A percentile compares a stretch with the other conserved stretches of the same genome.
phyloP scores from a whole-genome alignment of 2,329 filamentous ascomycete species.

The Pseudogymnoascus sp. region DNA sequence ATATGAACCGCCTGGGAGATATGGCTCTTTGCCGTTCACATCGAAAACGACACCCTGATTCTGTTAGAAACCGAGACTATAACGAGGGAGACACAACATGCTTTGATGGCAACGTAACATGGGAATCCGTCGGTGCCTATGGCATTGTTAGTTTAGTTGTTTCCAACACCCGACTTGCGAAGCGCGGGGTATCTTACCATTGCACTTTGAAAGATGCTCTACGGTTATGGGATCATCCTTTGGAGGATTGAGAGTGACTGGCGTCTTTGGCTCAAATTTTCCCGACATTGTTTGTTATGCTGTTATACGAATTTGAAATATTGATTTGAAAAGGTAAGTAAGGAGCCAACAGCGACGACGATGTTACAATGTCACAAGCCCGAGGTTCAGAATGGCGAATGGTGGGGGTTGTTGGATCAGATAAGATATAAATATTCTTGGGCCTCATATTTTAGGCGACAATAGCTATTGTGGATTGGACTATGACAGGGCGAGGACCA shows the following conservation, averaged over 20 bases:
- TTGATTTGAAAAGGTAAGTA: not conserved
- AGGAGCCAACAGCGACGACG: not conserved
- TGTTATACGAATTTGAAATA: not conserved
- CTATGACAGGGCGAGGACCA: not conserved
- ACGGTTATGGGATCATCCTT: slow-evolving; percentile 80
- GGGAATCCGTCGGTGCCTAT: slow-evolving; percentile 56
- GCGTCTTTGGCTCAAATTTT: slow-evolving; percentile 70
- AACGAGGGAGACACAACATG: slow-evolving; percentile 24
- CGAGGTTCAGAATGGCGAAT: slow-evolving; percentile 4
- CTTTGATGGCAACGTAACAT: slow-evolving; percentile 64
- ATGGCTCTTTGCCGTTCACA: slow-evolving; percentile 81
- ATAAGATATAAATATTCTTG: not conserved
- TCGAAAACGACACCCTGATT: slow-evolving; percentile 83
- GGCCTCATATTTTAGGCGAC: not conserved
- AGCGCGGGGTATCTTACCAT: slow-evolving; percentile 53
- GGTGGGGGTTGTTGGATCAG: slow-evolving; percentile 2
- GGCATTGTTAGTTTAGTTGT: not conserved
- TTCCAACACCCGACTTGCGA: not conserved
- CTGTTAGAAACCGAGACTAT: slow-evolving; percentile 10
- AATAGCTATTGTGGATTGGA: not conserved
- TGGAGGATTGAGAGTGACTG: slow-evolving; percentile 69
- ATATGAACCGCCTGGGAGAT: slow-evolving; percentile 75
- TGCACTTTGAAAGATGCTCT: slow-evolving; percentile 70
- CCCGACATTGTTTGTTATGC: slow-evolving; percentile 40
- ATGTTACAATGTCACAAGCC: not conserved